Evolutionary conservation across 805 yeast species (phyloP).

Genomic region (Metschnikowia cerradonensis): DNA sequence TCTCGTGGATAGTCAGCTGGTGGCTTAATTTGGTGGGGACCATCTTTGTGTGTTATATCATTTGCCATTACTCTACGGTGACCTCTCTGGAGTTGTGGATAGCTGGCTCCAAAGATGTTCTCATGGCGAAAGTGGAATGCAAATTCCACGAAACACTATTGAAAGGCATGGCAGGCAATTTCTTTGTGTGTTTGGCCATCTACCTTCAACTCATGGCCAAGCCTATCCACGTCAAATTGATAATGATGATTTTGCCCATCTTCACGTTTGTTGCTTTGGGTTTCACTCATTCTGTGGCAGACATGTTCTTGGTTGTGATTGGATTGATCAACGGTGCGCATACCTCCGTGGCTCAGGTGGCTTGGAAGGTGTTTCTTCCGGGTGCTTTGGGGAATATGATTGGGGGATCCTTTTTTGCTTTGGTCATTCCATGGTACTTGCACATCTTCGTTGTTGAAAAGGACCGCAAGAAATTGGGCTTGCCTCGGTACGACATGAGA

Average conservation of each 20-base stretch:
- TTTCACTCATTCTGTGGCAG: slow-evolving; percentile 78
- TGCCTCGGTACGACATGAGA: slow-evolving; percentile 66
- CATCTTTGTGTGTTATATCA: slow-evolving; percentile 61
- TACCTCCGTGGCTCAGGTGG: slow-evolving; percentile 56
- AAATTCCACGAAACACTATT: slow-evolving; percentile 61
- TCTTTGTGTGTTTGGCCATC: slow-evolving; percentile 70
- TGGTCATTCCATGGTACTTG: slow-evolving; percentile 65
- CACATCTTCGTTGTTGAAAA: slow-evolving; percentile 70
- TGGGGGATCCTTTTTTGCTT: slow-evolving; percentile 71
- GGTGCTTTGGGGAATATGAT: slow-evolving; percentile 71
- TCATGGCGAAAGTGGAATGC: slow-evolving; percentile 38
- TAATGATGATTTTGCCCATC: slow-evolving; percentile 62
- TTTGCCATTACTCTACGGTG: slow-evolving; percentile 54
- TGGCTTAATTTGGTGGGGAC: slow-evolving; percentile 61
- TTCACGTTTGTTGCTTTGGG: slow-evolving; percentile 78
- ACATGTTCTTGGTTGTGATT: slow-evolving; percentile 64
- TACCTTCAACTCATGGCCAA: slow-evolving; percentile 75
- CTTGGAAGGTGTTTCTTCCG: slow-evolving; percentile 72
- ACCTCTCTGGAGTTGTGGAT: slow-evolving; percentile 40
- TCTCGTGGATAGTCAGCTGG: slow-evolving; percentile 68
- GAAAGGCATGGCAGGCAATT: slow-evolving; percentile 74
- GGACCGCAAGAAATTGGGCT: slow-evolving; percentile 56
- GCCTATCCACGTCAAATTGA: slow-evolving; percentile 70
- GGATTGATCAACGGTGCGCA: slow-evolving; percentile 68
- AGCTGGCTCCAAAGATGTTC: slow-evolving; percentile 46